These are phyloP conservation scores for Berkeleyomyces basicola DNA, from an alignment of 2,329 filamentous ascomycete species.

Conservation along the genomic window DNA sequence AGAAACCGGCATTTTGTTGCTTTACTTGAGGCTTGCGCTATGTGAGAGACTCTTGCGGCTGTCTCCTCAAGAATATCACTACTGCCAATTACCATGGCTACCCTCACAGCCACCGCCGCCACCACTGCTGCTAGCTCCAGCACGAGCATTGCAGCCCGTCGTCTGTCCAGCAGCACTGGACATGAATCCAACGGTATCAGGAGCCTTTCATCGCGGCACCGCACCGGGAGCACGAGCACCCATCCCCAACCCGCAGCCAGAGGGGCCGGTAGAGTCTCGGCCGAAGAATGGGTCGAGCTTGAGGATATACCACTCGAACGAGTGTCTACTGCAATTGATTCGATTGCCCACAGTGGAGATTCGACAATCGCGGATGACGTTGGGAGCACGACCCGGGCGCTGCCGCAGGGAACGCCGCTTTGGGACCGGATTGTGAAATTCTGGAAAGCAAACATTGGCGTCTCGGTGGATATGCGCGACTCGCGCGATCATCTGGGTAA, in stretches of 20 bases:
- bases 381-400: neutral
- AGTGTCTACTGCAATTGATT: neutral
- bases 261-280: neutral
- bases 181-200: neutral
- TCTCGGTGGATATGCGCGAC: conserved; percentile 8
- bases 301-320: neutral
- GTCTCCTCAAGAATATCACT: neutral
- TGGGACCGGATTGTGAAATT: neutral
- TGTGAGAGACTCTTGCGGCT: no score
- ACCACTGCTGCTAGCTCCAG: neutral
- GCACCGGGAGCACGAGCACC: neutral
- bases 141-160: neutral
- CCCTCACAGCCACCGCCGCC: neutral
- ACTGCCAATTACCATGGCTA: neutral
- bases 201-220: neutral
- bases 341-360: neutral
- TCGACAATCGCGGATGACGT: neutral
- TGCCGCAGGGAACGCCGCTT: neutral
- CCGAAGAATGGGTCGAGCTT: conserved; percentile 11
- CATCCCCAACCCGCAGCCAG: neutral
- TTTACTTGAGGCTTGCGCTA: no score
- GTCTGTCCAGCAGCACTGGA: neutral
- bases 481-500: conserved; percentile 13
- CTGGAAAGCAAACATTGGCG: conserved; percentile 9
- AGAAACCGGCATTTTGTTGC: no score